A percentile compares a stretch with the other conserved stretches of the same genome.
Conservation (phyloP, 75 land plant genomes). For the Pseudotsuga menziesii region DNA sequence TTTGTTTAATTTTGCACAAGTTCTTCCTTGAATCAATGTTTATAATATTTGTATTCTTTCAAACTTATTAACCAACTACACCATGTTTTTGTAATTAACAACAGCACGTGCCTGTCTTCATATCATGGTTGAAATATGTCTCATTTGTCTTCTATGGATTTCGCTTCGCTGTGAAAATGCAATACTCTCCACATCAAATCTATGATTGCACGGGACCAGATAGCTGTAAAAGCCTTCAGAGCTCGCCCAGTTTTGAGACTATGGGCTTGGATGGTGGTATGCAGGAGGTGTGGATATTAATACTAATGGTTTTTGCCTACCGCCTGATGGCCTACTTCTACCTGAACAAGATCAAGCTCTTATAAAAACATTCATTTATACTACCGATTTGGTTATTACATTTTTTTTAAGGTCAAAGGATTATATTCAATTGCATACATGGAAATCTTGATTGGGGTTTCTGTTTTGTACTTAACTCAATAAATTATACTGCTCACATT, state of each 20-base stretch:
- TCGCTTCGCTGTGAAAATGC: too few relatives aligned
- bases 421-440: too few relatives aligned
- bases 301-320: too few relatives aligned
- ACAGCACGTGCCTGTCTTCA: slow-evolving; percentile 31
- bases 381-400: too few relatives aligned
- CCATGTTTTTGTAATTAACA: too few relatives aligned
- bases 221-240: slow-evolving; percentile 27
- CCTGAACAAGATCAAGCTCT: slow-evolving; percentile 7
- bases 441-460: too few relatives aligned
- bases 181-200: not conserved
- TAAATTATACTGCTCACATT: too few relatives aligned
- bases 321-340: slow-evolving; percentile 19
- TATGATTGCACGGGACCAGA: slow-evolving; percentile 25
- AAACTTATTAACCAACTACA: not conserved
- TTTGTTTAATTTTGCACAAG: not conserved
- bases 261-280: slow-evolving; percentile 29
- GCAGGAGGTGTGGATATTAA: slow-evolving; percentile 13
- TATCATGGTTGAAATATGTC: too few relatives aligned
- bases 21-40: not conserved
- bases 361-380: not conserved
- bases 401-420: too few relatives aligned
- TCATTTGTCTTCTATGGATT: too few relatives aligned
- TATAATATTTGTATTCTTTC: not conserved
- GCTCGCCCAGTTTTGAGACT: slow-evolving; percentile 14
- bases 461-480: too few relatives aligned